Evolutionary conservation across 2,329 filamentous ascomycete species (phyloP).

Genomic region (Penicillium brevicompactum): DNA sequence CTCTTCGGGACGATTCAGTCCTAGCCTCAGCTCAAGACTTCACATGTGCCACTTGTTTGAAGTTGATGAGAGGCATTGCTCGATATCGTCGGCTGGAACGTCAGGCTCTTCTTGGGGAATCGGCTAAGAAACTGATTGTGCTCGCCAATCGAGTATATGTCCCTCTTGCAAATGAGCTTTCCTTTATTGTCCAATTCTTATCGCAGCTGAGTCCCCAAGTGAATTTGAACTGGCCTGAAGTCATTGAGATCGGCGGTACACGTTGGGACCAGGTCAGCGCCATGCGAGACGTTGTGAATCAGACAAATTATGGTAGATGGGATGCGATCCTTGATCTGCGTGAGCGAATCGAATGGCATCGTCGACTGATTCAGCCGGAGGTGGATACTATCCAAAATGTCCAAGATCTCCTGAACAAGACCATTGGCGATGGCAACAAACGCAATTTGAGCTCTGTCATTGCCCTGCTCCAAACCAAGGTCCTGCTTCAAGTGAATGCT

Average conservation of each 20-base stretch:
- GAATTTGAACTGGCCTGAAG: neutral
- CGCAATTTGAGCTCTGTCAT: slow-evolving; percentile 28
- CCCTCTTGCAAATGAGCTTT: slow-evolving; percentile 41
- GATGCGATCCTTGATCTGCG: slow-evolving; percentile 30
- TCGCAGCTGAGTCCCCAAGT: slow-evolving; percentile 8
- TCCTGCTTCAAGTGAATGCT: slow-evolving; percentile 45
- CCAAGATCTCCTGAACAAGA: slow-evolving; percentile 37
- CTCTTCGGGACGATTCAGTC: slow-evolving; percentile 33
- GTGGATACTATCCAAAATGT: slow-evolving; percentile 45
- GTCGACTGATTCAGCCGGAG: slow-evolving; percentile 32
- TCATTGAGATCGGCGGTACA: slow-evolving; percentile 13
- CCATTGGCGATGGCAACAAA: slow-evolving; percentile 27
- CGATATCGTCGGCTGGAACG: slow-evolving; percentile 66
- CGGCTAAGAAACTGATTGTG: slow-evolving; percentile 65
- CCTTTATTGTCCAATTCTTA: slow-evolving; percentile 27
- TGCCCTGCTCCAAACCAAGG: slow-evolving; percentile 39
- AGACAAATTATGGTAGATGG: slow-evolving; percentile 27
- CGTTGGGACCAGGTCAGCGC: slow-evolving; percentile 27
- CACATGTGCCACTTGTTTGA: slow-evolving; percentile 64
- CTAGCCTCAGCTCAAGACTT: slow-evolving; percentile 56
- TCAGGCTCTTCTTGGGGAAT: slow-evolving; percentile 62
- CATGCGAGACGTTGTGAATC: slow-evolving; percentile 22
- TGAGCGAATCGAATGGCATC: slow-evolving; percentile 32
- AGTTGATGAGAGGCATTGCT: slow-evolving; percentile 58
- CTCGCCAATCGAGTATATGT: slow-evolving; percentile 51